Evolutionary conservation across 768 basidiomycete genomes (phyloP).

Genomic region (Pilatotrama ljubarskyi): DNA sequence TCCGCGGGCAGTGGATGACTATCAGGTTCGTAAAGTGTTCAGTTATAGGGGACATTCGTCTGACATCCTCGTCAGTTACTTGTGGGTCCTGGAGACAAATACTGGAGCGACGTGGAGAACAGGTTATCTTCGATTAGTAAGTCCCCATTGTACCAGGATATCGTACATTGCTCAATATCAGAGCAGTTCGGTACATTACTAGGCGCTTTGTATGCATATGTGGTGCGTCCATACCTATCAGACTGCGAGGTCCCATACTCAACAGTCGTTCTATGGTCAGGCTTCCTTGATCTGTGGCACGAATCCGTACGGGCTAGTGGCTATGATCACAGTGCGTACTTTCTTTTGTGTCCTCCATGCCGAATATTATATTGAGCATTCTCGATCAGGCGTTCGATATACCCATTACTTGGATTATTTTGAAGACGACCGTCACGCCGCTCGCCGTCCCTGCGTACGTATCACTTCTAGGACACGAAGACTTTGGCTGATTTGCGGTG

Average conservation of each 20-base stretch:
- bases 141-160: not conserved
- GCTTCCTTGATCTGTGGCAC: slow-evolving; percentile 39
- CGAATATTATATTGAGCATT: not conserved
- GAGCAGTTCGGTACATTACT: slow-evolving; percentile 33
- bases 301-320: slow-evolving; percentile 45
- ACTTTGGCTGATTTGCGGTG: not conserved
- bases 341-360: not conserved
- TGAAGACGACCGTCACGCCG: slow-evolving; percentile 38
- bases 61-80: slow-evolving; percentile 26
- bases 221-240: slow-evolving; percentile 32
- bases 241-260: not conserved
- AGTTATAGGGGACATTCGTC: not conserved
- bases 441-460: slow-evolving; percentile 47
- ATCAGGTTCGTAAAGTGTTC: slow-evolving; percentile 32
- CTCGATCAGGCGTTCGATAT: slow-evolving; percentile 41
- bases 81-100: slow-evolving; percentile 54
- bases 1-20: slow-evolving; percentile 51
- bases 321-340: slow-evolving; percentile 38
- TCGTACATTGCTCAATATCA: not conserved
- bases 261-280: slow-evolving; percentile 25
- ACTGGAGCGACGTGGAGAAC: slow-evolving; percentile 53
- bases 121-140: slow-evolving; percentile 45
- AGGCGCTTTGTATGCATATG: slow-evolving; percentile 35
- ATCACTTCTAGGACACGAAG: not conserved
- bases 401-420: slow-evolving; percentile 47